Conservation (phyloP, 1,139 yeast species). For the Lodderomyces orthopsilosis region DNA sequence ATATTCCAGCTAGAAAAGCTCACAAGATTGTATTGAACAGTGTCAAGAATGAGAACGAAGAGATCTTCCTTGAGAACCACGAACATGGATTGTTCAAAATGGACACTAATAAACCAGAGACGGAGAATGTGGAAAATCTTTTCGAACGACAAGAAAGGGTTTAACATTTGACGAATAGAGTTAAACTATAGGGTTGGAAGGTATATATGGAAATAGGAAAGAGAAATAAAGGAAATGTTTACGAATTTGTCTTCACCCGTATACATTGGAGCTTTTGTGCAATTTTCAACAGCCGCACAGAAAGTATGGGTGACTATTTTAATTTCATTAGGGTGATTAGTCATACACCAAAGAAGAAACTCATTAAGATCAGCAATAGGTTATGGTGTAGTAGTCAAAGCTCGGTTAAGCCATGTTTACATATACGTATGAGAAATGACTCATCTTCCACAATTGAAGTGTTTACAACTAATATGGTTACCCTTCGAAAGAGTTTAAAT, state of each 20-base stretch:
- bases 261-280: too few species aligned
- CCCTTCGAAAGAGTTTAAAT: too few species aligned
- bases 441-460: too few species aligned
- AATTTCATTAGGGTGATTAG: too few species aligned
- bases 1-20: constrained; percentile 30
- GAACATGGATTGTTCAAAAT: constrained; percentile 12
- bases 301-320: too few species aligned
- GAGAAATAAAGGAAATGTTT: neutral
- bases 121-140: constrained; percentile 12
- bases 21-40: constrained; percentile 24
- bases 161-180: neutral
- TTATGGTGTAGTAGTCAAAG: too few species aligned
- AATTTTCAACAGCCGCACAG: too few species aligned
- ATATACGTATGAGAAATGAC: too few species aligned
- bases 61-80: constrained; percentile 15
- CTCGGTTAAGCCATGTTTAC: too few species aligned
- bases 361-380: too few species aligned
- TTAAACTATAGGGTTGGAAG: neutral
- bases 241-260: neutral
- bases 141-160: constrained; percentile 4
- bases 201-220: neutral
- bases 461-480: too few species aligned
- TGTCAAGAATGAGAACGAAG: constrained; percentile 20
- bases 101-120: constrained; percentile 11
- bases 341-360: too few species aligned